Evolutionary conservation across 2,329 filamentous ascomycete genomes (phyloP).

Genomic region (Ceratocystis destructans): DNA sequence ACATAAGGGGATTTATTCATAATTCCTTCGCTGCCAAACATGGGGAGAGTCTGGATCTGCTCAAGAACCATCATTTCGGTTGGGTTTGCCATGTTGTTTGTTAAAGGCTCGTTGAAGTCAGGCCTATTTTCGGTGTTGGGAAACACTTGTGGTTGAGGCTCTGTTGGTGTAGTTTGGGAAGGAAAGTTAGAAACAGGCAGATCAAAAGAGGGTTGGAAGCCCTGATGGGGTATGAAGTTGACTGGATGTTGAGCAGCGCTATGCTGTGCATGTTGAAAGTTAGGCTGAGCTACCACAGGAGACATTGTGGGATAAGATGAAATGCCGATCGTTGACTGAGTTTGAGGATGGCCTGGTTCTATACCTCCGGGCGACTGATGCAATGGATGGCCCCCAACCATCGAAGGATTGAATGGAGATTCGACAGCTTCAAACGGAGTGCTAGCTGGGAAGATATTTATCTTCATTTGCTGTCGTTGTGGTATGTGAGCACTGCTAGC

Average conservation of each 20-base stretch:
- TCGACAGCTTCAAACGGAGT: constrained; percentile 17
- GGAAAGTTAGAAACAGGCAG: constrained; percentile 47
- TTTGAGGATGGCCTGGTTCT: constrained; percentile 2
- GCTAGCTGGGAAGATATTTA: constrained; percentile 20
- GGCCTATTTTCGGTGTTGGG: background rate
- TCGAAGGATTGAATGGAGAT: constrained; percentile 13
- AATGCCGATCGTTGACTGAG: constrained; percentile 21
- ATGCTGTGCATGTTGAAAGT: constrained; percentile 29
- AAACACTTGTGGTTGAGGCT: constrained; percentile 20
- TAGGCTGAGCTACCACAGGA: constrained; percentile 37
- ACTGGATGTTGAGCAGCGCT: constrained; percentile 34
- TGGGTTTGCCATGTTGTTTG: background rate
- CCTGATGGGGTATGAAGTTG: constrained; percentile 45
- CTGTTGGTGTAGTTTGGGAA: background rate
- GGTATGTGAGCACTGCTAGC: background rate
- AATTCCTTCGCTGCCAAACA: constrained; percentile 72
- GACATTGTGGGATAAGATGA: constrained; percentile 40
- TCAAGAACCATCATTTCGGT: constrained; percentile 47
- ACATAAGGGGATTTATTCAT: constrained; percentile 70
- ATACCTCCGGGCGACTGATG: constrained; percentile 14
- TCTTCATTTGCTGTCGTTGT: constrained; percentile 9
- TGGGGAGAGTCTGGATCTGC: constrained; percentile 59
- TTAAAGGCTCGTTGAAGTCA: constrained; percentile 14
- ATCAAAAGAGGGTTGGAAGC: constrained; percentile 44
- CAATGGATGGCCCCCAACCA: constrained; percentile 6